phyloP scores from a whole-genome alignment of 2,329 filamentous ascomycete genomes.

The Zasmidium angulare region DNA sequence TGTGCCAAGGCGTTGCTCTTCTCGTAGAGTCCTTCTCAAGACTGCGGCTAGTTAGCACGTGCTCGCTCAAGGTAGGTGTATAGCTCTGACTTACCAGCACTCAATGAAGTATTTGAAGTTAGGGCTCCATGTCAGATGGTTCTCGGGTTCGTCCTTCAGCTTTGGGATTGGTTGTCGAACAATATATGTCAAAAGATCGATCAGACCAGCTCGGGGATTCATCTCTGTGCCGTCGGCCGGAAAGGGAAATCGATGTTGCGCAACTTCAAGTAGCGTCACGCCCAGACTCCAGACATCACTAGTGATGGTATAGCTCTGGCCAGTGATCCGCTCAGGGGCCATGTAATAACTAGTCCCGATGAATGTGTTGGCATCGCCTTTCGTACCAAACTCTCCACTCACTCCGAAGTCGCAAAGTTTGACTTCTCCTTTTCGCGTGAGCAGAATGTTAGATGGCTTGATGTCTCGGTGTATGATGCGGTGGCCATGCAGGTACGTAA shows the following conservation, averaged over 20 bases:
- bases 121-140: constrained; percentile 89
- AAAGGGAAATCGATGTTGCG: constrained; percentile 97
- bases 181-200: constrained; percentile 95
- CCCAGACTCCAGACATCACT: constrained; percentile 98
- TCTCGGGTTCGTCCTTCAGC: constrained; percentile 78
- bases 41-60: constrained; percentile 51
- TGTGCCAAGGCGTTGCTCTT: constrained; percentile 93
- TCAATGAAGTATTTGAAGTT: constrained; percentile 99
- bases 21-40: constrained; percentile 88
- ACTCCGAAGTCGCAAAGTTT: constrained; percentile 99
- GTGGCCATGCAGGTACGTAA: constrained; percentile 91
- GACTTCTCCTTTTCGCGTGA: constrained; percentile 88
- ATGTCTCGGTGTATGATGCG: constrained; percentile 99
- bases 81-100: constrained; percentile 78
- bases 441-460: constrained; percentile 94
- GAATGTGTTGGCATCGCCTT: constrained; percentile 97
- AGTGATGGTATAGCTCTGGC: constrained; percentile 96
- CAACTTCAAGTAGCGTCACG: constrained; percentile 97
- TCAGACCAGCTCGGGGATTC: constrained; percentile 87
- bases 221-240: constrained; percentile 94
- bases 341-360: constrained; percentile 99
- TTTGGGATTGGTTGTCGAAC: constrained; percentile 93
- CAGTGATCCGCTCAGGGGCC: constrained; percentile 96
- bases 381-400: constrained; percentile 95
- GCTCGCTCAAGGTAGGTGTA: background rate